Percentiles rank a stretch among this genome's conserved stretches.
phyloP scores from a whole-genome alignment of 352 stramenopile species.

The Globisporangium iwayamae region DNA sequence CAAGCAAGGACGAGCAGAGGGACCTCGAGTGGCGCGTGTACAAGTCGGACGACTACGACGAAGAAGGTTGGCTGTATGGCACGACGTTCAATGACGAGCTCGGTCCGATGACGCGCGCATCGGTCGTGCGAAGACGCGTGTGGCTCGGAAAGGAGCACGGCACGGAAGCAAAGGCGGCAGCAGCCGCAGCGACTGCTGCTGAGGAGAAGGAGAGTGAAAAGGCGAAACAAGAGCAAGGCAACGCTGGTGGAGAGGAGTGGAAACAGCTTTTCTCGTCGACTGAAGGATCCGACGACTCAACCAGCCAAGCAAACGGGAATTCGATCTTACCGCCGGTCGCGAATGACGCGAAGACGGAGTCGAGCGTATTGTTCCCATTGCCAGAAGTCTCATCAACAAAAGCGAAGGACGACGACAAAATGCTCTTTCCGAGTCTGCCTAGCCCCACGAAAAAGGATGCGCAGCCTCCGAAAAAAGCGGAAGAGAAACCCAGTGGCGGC shows the following conservation, averaged over 20 bases:
- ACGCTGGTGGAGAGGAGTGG: slow-evolving; percentile 25
- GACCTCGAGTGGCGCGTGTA: slow-evolving; percentile 74
- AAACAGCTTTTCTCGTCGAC: slow-evolving; percentile 35
- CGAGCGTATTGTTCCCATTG: not conserved
- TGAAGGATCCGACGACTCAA: not conserved
- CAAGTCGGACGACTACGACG: slow-evolving; percentile 81
- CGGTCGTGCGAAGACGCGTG: slow-evolving; percentile 75
- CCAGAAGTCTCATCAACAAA: not conserved
- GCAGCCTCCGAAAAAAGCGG: slow-evolving; percentile 16
- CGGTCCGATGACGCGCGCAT: slow-evolving; percentile 53
- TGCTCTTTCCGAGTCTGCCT: slow-evolving; percentile 10
- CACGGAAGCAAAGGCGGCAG: slow-evolving; percentile 24
- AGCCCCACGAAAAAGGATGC: not conserved
- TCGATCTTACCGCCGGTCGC: slow-evolving; percentile 20
- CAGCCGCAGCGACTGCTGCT: slow-evolving; percentile 8
- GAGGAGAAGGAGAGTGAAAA: not conserved
- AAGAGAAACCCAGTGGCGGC: slow-evolving; percentile 24
- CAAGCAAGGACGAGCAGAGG: slow-evolving; percentile 55
- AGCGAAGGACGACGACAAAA: slow-evolving; percentile 6
- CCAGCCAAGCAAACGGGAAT: slow-evolving; percentile 13
- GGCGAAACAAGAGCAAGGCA: slow-evolving; percentile 5
- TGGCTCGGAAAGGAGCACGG: slow-evolving; percentile 55
- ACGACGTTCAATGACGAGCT: slow-evolving; percentile 60
- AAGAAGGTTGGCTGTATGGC: slow-evolving; percentile 83
- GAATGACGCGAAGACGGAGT: not conserved